A percentile compares a stretch with the other conserved stretches of the same genome.
These are phyloP conservation scores for Arabidopsis thaliana DNA, from an alignment of 345 rosid genomes.

Conservation along the genomic window TAIR10.1 NC_003076.8:4792501-4793000, in stretches of 20 bases:
- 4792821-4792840: conserved; percentile 67
- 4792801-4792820: conserved; percentile 80
- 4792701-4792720: conserved; percentile 72
- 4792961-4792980: conserved; percentile 75
- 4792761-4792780: conserved; percentile 68
- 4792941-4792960: conserved; percentile 82
- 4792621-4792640: conserved; percentile 77
- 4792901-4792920: conserved; percentile 89
- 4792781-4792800: conserved; percentile 91
- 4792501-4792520: conserved; percentile 73
- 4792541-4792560: conserved; percentile 79
- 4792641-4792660: conserved; percentile 81
- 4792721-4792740: conserved; percentile 76
- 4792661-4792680: conserved; percentile 72
- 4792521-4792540: conserved; percentile 74
- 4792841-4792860: conserved; percentile 83
- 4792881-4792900: conserved; percentile 80
- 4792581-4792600: conserved; percentile 82
- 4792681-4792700: conserved; percentile 73
- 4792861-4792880: conserved; percentile 73
- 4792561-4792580: conserved; percentile 76
- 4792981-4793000: conserved; percentile 74
- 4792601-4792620: conserved; percentile 70
- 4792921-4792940: conserved; percentile 88
- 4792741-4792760: conserved; percentile 68